These are phyloP conservation scores for Phytophthora capsici DNA, from an alignment of 352 stramenopile genomes.

Conservation along the genomic window DNA sequence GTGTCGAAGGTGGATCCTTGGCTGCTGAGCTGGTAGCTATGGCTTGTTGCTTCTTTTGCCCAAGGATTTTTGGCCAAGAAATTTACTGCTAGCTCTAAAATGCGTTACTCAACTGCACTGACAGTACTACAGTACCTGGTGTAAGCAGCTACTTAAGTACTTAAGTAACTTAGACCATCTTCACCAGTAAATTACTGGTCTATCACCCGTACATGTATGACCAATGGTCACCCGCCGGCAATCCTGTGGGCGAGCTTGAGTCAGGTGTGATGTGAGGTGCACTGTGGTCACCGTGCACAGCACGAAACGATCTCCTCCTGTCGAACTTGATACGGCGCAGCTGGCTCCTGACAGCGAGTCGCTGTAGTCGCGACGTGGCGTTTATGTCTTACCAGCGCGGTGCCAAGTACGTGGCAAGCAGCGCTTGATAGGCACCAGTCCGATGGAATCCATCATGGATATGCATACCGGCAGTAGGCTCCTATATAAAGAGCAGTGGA, in stretches of 20 bases:
- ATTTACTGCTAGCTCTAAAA: background rate
- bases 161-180: no score
- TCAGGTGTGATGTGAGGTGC: background rate
- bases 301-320: slow-evolving; percentile 18
- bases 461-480: no score
- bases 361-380: slow-evolving; percentile 13
- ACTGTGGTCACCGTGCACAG: background rate
- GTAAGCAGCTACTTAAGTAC: no score
- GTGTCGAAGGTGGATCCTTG: slow-evolving; percentile 7
- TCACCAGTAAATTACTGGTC: no score
- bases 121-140: no score
- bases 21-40: background rate
- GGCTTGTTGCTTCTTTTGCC: background rate
- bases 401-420: slow-evolving; percentile 15
- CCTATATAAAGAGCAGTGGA: slow-evolving; percentile 8
- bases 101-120: no score
- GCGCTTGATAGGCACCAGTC: background rate
- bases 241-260: slow-evolving; percentile 1
- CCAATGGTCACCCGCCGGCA: no score
- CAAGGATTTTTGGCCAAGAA: background rate
- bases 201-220: no score
- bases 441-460: no score
- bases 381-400: slow-evolving; percentile 17
- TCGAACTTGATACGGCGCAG: slow-evolving; percentile 24
- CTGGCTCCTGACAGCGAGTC: background rate